Percentiles rank a stretch among this genome's conserved stretches.
These are phyloP conservation scores for Kregervanrija fluxuum DNA, from an alignment of 805 yeast genomes.

Conservation along the genomic window DNA sequence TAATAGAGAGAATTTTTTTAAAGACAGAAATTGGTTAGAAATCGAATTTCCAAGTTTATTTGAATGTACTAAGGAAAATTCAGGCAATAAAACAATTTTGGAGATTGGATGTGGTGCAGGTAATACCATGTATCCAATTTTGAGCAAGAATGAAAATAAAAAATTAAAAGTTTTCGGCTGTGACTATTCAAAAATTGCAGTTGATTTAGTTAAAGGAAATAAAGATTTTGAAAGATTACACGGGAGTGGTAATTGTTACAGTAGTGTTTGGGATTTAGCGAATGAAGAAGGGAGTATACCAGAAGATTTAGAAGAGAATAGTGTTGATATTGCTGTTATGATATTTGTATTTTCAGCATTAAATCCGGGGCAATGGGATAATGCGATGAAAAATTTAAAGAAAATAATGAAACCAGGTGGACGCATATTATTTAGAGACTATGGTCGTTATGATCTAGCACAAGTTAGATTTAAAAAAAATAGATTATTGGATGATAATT, in stretches of 20 bases:
- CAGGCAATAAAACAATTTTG: slow-evolving; percentile 65
- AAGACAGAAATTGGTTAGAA: slow-evolving; percentile 93
- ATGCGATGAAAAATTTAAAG: slow-evolving; percentile 64
- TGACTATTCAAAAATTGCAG: slow-evolving; percentile 86
- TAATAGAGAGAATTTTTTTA: slow-evolving; percentile 89
- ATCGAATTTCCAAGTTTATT: slow-evolving; percentile 87
- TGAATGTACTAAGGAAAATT: slow-evolving; percentile 64
- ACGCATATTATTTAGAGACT: slow-evolving; percentile 80
- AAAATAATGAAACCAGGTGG: slow-evolving; percentile 91
- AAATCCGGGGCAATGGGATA: slow-evolving; percentile 84
- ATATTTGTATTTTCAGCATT: slow-evolving; percentile 90
- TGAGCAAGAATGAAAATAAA: slow-evolving; percentile 77
- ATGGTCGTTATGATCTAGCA: slow-evolving; percentile 93
- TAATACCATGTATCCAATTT: slow-evolving; percentile 87
- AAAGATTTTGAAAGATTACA: slow-evolving; percentile 44
- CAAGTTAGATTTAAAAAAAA: slow-evolving; percentile 90
- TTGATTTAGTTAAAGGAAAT: slow-evolving; percentile 68
- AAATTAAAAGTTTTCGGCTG: slow-evolving; percentile 70
- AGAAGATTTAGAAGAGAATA: slow-evolving; percentile 70
- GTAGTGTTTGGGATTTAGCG: slow-evolving; percentile 94
- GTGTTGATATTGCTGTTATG: slow-evolving; percentile 90
- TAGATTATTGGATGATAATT: slow-evolving; percentile 81
- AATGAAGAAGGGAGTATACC: slow-evolving; percentile 70
- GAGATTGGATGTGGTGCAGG: slow-evolving; percentile 99
- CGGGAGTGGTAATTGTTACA: slow-evolving; percentile 42